Evolutionary conservation across 148 eudicot species (phyloP), one percentile per base, ranked within the genome.

Genomic region (Selenicereus undatus): DNA sequence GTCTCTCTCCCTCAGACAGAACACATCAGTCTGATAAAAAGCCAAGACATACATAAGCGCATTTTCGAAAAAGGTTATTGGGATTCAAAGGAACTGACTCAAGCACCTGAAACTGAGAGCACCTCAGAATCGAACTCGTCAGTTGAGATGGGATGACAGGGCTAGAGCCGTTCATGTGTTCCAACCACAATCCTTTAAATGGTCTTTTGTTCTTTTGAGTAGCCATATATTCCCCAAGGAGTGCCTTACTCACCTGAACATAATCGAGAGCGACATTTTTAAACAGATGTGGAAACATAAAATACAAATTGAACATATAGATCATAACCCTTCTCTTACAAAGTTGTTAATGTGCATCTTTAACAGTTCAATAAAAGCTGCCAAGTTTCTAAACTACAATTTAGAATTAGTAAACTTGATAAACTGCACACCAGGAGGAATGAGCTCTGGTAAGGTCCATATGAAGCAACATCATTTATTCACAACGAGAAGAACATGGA

Each of bases 191-290:
- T 76, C 97, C 97, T 87, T 85, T 92, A 79, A 96, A 89, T 36
- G 95, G 93, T 77, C 90, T 88, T 76, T 92, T 92, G 77, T 84
- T 87, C 88, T 80, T 92, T 71, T 90, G 85, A 17, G 86, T 86
- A 62, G 91, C 85, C 71, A 91, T 71, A 80, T 71, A 87, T 83
- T 93, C 95, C 56, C 88, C 91, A 54, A 91, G 84, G 20, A 96
- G 93, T 77, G 97, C 97, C 85, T 96, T 96, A 88, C 98, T 96
- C 82, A 93, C 92, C 99, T 96, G 88, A 56, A 81, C 76, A 79
- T 42, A 21, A n/a, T 79, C 65, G 17, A 50, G 43, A 66, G 12
- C 30, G 10, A 48, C 8, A 12, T 18, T 52, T 27, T 42, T 20
- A 62, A 80, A 27, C 54, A 36, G 50, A 72, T 45, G 35, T 5